Conservation (phyloP, 2,329 filamentous ascomycete genomes). For the Dactylella cylindrospora region DNA sequence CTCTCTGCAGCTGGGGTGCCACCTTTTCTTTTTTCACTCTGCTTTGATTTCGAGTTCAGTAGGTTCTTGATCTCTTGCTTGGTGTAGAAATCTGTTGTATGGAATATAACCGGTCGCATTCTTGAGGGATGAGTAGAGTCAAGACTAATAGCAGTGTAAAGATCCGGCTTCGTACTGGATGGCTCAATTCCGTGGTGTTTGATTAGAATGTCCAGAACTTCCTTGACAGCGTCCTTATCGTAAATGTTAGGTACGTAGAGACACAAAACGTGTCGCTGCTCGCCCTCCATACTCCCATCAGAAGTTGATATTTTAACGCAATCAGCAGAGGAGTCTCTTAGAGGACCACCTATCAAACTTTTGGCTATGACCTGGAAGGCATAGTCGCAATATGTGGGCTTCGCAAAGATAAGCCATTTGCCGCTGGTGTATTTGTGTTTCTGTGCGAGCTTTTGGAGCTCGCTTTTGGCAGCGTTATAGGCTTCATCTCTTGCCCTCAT, state of each 20-base stretch:
- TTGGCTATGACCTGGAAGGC: constrained; percentile 6
- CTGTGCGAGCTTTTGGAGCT: constrained; percentile 4
- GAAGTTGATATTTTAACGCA: constrained; percentile 3
- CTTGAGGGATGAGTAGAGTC: constrained; percentile 11
- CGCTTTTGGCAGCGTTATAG: not conserved
- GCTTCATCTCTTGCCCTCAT: not conserved
- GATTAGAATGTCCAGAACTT: constrained; percentile 20
- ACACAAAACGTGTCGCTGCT: not conserved
- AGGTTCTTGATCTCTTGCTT: not conserved
- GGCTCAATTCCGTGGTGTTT: constrained; percentile 9
- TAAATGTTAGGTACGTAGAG: constrained; percentile 4
- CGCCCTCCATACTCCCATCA: not conserved
- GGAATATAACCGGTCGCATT: constrained; percentile 6
- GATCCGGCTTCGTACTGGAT: constrained; percentile 13
- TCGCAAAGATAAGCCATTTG: constrained; percentile 9
- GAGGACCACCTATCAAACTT: constrained; percentile 13
- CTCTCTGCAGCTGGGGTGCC: not conserved
- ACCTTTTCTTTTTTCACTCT: not conserved
- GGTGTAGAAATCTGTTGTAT: constrained; percentile 5
- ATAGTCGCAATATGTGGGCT: not conserved
- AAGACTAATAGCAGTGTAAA: constrained; percentile 8
- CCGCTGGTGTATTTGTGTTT: constrained; percentile 13
- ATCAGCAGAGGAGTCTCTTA: not conserved
- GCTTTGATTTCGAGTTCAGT: not conserved
- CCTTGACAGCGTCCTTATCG: constrained; percentile 1